Percentiles rank a stretch among this genome's conserved stretches.
Evolutionary conservation across 495 filamentous ascomycete genomes (phyloP).

Genomic region (Penicillium coffeae): DNA sequence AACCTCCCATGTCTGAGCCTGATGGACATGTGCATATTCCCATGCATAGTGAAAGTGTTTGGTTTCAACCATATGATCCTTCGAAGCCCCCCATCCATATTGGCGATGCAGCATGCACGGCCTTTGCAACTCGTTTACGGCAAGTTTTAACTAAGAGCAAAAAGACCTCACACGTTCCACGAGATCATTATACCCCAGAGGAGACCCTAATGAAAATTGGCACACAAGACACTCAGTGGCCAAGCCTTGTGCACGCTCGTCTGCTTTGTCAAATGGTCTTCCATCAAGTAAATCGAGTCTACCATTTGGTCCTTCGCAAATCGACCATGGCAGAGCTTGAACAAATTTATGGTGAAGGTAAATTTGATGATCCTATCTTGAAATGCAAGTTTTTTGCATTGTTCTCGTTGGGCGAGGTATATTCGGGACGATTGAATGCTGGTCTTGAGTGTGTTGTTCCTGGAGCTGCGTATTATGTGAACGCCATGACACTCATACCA

Average conservation of each 20-base stretch:
- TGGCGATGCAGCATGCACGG: slow-evolving; percentile 33
- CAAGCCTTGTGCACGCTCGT: slow-evolving; percentile 19
- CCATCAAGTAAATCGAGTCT: slow-evolving; percentile 25
- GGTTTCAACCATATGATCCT: slow-evolving; percentile 31
- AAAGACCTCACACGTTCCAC: slow-evolving; percentile 21
- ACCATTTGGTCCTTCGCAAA: slow-evolving; percentile 27
- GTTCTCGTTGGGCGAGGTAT: slow-evolving; percentile 32
- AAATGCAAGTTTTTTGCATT: slow-evolving; percentile 29
- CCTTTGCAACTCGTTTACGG: slow-evolving; percentile 32
- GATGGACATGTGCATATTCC: slow-evolving; percentile 25
- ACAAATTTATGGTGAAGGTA: slow-evolving; percentile 11
- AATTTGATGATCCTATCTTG: slow-evolving; percentile 20
- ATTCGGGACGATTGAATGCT: slow-evolving; percentile 16
- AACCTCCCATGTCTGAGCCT: neutral
- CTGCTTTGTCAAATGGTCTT: slow-evolving; percentile 24
- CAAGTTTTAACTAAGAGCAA: slow-evolving; percentile 23
- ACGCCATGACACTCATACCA: slow-evolving; percentile 27
- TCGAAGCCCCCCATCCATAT: slow-evolving; percentile 30
- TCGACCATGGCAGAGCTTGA: slow-evolving; percentile 23
- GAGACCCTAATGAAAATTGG: slow-evolving; percentile 14
- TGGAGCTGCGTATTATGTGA: slow-evolving; percentile 26
- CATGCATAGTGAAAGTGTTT: slow-evolving; percentile 28
- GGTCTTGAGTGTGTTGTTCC: slow-evolving; percentile 19
- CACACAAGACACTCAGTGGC: slow-evolving; percentile 20
- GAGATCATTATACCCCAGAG: slow-evolving; percentile 27